Base-by-base conservation (phyloP, 257 asterid species). In the Solanum megistacrolobum region DNA sequence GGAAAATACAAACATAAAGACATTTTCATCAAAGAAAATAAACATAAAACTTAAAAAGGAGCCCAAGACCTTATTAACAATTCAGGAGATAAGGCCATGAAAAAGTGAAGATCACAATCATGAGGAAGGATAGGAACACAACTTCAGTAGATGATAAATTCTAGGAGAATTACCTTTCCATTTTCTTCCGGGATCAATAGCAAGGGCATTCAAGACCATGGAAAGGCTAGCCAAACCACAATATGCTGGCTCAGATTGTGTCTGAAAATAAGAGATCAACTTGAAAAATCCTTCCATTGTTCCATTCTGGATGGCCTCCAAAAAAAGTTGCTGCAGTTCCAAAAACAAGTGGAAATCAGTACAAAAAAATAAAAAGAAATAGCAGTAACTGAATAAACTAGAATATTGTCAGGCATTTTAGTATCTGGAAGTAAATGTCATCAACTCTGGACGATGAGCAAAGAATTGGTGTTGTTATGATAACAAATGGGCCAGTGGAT, bases 221-320 rank as follows among this genome's bases (percentile, higher is more conserved):
- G 99, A 94, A 91, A 97, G 98, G 94, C 99, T 96, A 89, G 99
- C 99, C 94, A 97, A 89, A 74, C 99, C 99, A 91, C 99, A 97
- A 86, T 92, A 97, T 81, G 99, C 98, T 89, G 99, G 99, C 91
- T 97, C 99, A 71, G 99, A 97, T 87, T 97, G 99, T 86, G 99
- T 97, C 93, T 97, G 99, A 91, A 97, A 97, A 93, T 94, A 93
- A 86, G 99, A 95, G 39, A 97, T 95, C 94, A 97, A 89, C 92
- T 92, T 97, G 94, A 95, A 97, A 89, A 97, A 97, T 21, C 98
- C 96, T 93, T 96, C 99, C 99, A 97, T 94, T 6, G 95, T 95
- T 87, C 99, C 99, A 90, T 90, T 92, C 89, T 94, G 98, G 78
- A 94, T 94, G 74, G 99, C 99, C 92, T 97, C 99, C 75, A 93